Conservation (phyloP, 2,329 filamentous ascomycete genomes). For the Paraphoma sp. region DNA sequence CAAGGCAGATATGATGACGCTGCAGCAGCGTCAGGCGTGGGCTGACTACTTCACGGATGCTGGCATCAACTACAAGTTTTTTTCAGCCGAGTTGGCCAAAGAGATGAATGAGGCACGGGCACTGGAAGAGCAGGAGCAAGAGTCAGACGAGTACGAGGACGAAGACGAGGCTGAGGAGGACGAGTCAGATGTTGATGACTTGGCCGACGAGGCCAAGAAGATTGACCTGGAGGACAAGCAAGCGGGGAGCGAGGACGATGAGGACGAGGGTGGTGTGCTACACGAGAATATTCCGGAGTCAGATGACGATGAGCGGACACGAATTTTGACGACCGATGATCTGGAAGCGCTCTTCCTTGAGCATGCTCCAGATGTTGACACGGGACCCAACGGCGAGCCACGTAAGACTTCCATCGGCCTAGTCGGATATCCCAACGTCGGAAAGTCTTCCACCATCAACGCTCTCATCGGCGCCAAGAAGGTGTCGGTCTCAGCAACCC, state of each 20-base stretch:
- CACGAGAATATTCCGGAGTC: slow-evolving; percentile 45
- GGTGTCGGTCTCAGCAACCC: slow-evolving; percentile 95
- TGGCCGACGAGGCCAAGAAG: slow-evolving; percentile 53
- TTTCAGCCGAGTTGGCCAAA: slow-evolving; percentile 91
- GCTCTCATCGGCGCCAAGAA: slow-evolving; percentile 98
- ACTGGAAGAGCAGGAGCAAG: slow-evolving; percentile 58
- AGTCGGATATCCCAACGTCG: slow-evolving; percentile 97
- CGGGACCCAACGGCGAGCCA: slow-evolving; percentile 55
- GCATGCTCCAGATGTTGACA: slow-evolving; percentile 68
- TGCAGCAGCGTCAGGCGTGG: slow-evolving; percentile 82
- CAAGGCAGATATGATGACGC: slow-evolving; percentile 99
- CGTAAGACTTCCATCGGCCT: slow-evolving; percentile 87
- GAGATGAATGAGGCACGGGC: slow-evolving; percentile 80
- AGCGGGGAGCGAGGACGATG: slow-evolving; percentile 50
- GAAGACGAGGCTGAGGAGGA: slow-evolving; percentile 53
- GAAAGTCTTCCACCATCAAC: slow-evolving; percentile 99
- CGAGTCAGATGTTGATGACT: slow-evolving; percentile 57
- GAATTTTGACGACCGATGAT: slow-evolving; percentile 91
- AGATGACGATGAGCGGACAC: slow-evolving; percentile 56
- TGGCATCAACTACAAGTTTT: slow-evolving; percentile 91
- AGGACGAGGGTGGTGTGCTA: slow-evolving; percentile 46
- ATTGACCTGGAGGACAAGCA: slow-evolving; percentile 54
- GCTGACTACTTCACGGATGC: slow-evolving; percentile 82
- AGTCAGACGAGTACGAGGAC: slow-evolving; percentile 44
- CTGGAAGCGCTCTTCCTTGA: slow-evolving; percentile 86